Percentiles rank a stretch among this genome's conserved stretches.
These are phyloP conservation scores for Barbarea vulgaris DNA, from an alignment of 345 rosid species.

Conservation along the genomic window DNA sequence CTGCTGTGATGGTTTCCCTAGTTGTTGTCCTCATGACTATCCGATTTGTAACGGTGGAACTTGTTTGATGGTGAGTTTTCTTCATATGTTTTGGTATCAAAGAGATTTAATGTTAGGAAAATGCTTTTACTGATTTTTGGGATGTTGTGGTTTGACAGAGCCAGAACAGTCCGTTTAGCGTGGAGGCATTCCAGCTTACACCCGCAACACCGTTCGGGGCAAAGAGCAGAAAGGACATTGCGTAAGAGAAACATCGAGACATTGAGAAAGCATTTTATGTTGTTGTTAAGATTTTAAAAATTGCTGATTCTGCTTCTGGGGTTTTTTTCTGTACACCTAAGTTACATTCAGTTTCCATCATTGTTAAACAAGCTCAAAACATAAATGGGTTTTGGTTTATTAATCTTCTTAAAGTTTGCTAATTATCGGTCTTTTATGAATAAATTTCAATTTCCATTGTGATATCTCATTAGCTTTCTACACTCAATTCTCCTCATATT, in stretches of 20 bases:
- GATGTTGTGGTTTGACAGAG: conserved; percentile 27
- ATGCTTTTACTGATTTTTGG: conserved; percentile 6
- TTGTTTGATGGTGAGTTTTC: conserved; percentile 62
- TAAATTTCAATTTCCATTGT: neutral
- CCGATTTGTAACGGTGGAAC: conserved; percentile 71
- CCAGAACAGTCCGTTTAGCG: conserved; percentile 66
- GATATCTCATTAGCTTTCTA: neutral
- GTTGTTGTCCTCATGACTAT: conserved; percentile 87
- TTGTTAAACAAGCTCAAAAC: conserved; percentile 6
- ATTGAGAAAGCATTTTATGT: conserved; percentile 3
- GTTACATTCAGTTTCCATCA: conserved; percentile 30
- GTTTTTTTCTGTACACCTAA: conserved; percentile 30
- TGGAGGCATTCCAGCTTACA: conserved; percentile 74
- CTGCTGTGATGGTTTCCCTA: conserved; percentile 76
- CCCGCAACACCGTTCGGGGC: conserved; percentile 76
- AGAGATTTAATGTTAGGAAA: neutral
- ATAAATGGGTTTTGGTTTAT: conserved; percentile 4
- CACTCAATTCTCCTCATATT: neutral
- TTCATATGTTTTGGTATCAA: neutral
- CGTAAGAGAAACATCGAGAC: conserved; percentile 30
- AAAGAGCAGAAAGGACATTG: conserved; percentile 50
- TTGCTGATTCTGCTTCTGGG: conserved; percentile 30
- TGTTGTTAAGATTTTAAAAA: conserved; percentile 27
- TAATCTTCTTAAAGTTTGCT: conserved; percentile 2
- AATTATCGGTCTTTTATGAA: neutral